These are phyloP conservation scores for Stylosanthes scabra DNA, from an alignment of 331 rosid species.

Conservation along the genomic window DNA sequence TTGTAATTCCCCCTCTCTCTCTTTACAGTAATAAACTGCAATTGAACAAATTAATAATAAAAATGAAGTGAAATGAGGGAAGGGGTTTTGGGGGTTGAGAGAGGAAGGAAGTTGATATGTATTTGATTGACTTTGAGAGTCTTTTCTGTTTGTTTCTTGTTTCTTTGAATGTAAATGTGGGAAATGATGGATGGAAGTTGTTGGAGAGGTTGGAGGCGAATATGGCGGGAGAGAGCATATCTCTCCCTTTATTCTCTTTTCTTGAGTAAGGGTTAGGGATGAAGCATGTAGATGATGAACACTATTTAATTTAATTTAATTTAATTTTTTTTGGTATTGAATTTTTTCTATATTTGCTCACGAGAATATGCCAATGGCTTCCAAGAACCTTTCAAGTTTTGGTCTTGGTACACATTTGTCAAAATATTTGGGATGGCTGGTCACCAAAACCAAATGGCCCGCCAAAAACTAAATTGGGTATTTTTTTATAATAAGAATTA, in stretches of 20 bases:
- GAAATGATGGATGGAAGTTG: background rate
- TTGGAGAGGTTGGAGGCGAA: constrained; percentile 29
- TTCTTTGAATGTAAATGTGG: too few species aligned
- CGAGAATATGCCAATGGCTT: constrained; percentile 30
- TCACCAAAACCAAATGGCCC: too few species aligned
- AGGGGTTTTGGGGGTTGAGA: background rate
- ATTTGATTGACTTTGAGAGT: background rate
- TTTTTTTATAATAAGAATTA: too few species aligned
- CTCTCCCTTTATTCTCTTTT: background rate
- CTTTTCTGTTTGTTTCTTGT: background rate
- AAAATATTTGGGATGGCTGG: too few species aligned
- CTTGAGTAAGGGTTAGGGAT: background rate
- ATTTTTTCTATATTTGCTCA: background rate
- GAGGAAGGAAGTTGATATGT: background rate
- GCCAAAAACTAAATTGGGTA: too few species aligned
- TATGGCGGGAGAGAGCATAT: constrained; percentile 68
- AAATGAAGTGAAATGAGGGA: background rate
- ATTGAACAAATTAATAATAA: too few species aligned
- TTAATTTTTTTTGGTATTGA: background rate
- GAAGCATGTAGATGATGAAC: constrained; percentile 1
- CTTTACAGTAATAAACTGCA: too few species aligned
- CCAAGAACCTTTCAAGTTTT: too few species aligned
- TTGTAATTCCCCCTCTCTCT: too few species aligned
- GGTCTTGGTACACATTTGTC: too few species aligned
- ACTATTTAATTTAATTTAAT: too few species aligned